Evolutionary conservation across 306 rosid species (phyloP).

Genomic region (Begonia peltatifolia): DNA sequence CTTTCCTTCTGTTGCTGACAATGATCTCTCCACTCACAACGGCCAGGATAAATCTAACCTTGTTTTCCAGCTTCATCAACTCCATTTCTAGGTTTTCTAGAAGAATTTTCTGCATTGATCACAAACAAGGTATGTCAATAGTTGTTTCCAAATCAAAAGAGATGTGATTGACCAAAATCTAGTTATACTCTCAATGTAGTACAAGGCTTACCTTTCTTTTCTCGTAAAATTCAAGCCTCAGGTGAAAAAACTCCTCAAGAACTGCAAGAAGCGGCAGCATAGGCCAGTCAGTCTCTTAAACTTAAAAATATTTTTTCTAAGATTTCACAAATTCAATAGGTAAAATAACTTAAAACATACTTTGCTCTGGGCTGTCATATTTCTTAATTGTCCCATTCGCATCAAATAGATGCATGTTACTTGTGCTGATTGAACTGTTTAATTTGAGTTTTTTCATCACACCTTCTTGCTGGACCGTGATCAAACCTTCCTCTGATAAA

Average conservation of each 20-base stretch:
- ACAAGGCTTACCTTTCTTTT: slow-evolving; percentile 52
- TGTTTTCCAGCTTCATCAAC: slow-evolving; percentile 58
- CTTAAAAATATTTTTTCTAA: not conserved
- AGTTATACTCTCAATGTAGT: not conserved
- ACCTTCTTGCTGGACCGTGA: slow-evolving; percentile 58
- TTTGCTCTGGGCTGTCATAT: slow-evolving; percentile 71
- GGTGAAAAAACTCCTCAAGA: slow-evolving; percentile 68
- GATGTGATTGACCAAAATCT: not conserved
- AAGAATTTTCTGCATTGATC: slow-evolving; percentile 41
- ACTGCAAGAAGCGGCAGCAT: slow-evolving; percentile 28
- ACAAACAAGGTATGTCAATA: not conserved
- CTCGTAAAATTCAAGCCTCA: slow-evolving; percentile 62
- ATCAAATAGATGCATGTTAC: slow-evolving; percentile 88
- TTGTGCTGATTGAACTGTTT: slow-evolving; percentile 47
- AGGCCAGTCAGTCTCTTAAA: not conserved
- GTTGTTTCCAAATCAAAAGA: not conserved
- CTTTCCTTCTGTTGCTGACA: slow-evolving; percentile 64
- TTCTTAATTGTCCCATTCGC: slow-evolving; percentile 68
- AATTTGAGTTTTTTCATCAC: slow-evolving; percentile 63
- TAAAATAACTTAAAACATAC: slow-evolving; percentile 20
- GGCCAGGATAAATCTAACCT: slow-evolving; percentile 75
- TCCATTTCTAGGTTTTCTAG: slow-evolving; percentile 49
- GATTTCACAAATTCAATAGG: too few species aligned
- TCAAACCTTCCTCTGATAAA: slow-evolving; percentile 40
- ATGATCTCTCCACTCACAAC: slow-evolving; percentile 74